phyloP scores from a whole-genome alignment of 2,329 filamentous ascomycete genomes.

The Fusarium lateritium region DNA sequence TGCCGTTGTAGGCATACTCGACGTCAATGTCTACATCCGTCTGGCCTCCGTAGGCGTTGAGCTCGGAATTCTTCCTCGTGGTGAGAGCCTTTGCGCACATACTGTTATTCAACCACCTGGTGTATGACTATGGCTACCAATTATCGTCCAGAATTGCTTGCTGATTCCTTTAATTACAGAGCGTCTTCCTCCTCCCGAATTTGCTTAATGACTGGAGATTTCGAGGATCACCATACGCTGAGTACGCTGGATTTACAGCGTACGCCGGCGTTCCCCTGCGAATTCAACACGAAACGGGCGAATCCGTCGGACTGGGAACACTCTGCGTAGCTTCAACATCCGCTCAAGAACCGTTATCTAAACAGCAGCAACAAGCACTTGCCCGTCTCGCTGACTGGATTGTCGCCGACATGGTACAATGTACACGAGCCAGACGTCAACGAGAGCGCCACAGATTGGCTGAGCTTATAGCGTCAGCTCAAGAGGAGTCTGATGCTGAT shows the following conservation, averaged over 20 bases:
- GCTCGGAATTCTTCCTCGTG: constrained; percentile 59
- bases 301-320: constrained; percentile 58
- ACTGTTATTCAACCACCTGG: constrained; percentile 56
- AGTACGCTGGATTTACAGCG: constrained; percentile 56
- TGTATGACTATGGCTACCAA: constrained; percentile 32
- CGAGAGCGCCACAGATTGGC: constrained; percentile 57
- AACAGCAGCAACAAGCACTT: constrained; percentile 47
- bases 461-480: constrained; percentile 52
- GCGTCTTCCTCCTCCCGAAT: constrained; percentile 58
- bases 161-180: constrained; percentile 37
- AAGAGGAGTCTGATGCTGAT: constrained; percentile 41
- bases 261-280: constrained; percentile 60
- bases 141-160: neutral
- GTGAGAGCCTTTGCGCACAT: constrained; percentile 62
- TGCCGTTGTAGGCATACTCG: constrained; percentile 61
- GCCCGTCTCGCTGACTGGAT: constrained; percentile 53
- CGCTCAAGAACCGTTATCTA: constrained; percentile 51
- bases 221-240: constrained; percentile 57
- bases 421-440: constrained; percentile 55
- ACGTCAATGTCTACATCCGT: constrained; percentile 60
- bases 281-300: constrained; percentile 57
- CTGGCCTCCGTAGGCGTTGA: constrained; percentile 59
- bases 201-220: constrained; percentile 63
- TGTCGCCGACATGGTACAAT: constrained; percentile 58
- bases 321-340: constrained; percentile 60